Percentiles rank a stretch among this genome's conserved stretches.
These are phyloP conservation scores for Cucurbita pepo DNA, from an alignment of 306 rosid genomes.

Conservation along the genomic window DNA sequence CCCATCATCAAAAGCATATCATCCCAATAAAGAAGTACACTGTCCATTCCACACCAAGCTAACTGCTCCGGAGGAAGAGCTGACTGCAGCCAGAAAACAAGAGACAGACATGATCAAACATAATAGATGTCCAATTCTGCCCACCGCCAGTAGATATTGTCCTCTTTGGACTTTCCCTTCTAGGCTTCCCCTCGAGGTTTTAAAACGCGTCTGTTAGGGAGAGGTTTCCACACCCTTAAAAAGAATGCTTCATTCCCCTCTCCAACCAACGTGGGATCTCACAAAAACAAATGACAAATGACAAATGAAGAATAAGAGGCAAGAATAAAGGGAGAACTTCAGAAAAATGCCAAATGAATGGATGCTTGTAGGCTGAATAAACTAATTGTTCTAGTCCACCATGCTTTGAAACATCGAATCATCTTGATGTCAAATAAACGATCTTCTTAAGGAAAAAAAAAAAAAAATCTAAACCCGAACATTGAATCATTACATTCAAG, in stretches of 20 bases:
- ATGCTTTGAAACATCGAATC: not conserved
- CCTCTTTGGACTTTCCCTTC: too few relatives aligned
- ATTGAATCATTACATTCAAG: not conserved
- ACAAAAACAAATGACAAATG: not conserved
- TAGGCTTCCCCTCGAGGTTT: too few relatives aligned
- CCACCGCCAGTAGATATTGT: too few relatives aligned
- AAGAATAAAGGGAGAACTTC: not conserved
- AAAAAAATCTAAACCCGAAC: not conserved
- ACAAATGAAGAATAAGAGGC: not conserved
- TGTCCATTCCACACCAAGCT: slow-evolving; percentile 97
- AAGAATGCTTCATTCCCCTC: too few relatives aligned
- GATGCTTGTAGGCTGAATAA: not conserved
- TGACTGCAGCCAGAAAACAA: slow-evolving; percentile 42
- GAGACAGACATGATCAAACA: not conserved
- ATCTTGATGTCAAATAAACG: not conserved
- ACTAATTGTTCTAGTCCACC: not conserved
- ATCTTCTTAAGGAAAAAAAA: not conserved
- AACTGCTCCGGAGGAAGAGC: slow-evolving; percentile 88
- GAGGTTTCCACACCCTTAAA: too few relatives aligned
- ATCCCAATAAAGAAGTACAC: slow-evolving; percentile 90
- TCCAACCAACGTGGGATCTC: too few relatives aligned
- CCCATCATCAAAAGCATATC: slow-evolving; percentile 97
- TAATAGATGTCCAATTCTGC: slow-evolving; percentile 1
- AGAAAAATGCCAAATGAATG: not conserved
- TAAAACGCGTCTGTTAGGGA: too few relatives aligned